Evolutionary conservation across 2,329 filamentous ascomycete species (phyloP).

Genomic region (Cercospora brassicicola): DNA sequence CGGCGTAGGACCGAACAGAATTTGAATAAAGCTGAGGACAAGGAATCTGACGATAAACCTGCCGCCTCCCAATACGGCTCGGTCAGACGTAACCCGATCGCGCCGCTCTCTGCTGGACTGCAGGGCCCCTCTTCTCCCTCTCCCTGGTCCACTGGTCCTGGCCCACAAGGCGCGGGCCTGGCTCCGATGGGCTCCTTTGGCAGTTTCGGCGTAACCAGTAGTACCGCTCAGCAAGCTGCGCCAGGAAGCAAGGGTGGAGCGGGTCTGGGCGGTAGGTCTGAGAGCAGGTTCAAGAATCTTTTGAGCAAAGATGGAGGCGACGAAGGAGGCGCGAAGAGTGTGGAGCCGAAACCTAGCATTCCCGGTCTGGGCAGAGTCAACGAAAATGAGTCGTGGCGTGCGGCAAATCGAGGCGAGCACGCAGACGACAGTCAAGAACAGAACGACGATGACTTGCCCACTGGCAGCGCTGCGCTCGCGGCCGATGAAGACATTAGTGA

Average conservation of each 20-base stretch:
- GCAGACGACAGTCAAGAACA: constrained; percentile 50
- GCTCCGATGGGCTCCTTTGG: constrained; percentile 83
- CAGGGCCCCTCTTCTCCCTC: constrained; percentile 55
- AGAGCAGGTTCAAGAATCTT: constrained; percentile 82
- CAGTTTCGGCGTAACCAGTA: constrained; percentile 69
- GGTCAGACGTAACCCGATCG: constrained; percentile 58
- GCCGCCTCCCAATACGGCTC: constrained; percentile 49
- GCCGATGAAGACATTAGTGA: constrained; percentile 71
- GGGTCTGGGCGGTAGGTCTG: constrained; percentile 65
- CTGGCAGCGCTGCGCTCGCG: constrained; percentile 71
- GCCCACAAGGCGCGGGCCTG: constrained; percentile 61
- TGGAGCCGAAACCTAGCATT: constrained; percentile 58
- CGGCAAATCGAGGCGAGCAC: constrained; percentile 27
- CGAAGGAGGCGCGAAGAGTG: constrained; percentile 46
- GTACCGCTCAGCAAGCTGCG: constrained; percentile 48
- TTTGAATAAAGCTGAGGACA: constrained; percentile 43
- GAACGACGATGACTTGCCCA: constrained; percentile 67
- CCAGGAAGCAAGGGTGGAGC: constrained; percentile 68
- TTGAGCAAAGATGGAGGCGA: constrained; percentile 77
- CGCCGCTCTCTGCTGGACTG: constrained; percentile 53
- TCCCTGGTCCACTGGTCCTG: constrained; percentile 57
- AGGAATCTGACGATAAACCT: constrained; percentile 42
- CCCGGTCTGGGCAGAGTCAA: constrained; percentile 55
- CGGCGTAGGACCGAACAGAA: constrained; percentile 64
- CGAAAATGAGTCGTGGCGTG: constrained; percentile 55